Evolutionary conservation across 768 basidiomycete species (phyloP).

Genomic region (Solioccasus polychromus): DNA sequence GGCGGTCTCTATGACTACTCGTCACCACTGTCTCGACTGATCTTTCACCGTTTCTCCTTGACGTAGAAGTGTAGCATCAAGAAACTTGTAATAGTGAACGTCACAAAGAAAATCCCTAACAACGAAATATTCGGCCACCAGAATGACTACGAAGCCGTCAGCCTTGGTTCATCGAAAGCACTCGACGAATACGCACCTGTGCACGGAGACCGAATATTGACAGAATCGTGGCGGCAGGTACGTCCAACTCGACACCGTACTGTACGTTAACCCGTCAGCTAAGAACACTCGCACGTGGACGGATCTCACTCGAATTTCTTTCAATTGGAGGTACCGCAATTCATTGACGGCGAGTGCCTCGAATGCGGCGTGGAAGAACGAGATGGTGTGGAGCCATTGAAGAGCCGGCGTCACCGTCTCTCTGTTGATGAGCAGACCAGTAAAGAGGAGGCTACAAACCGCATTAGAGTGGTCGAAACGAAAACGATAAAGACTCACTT

Average conservation of each 20-base stretch:
- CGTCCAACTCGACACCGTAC: conserved; percentile 96
- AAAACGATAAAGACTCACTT: conserved; percentile 60
- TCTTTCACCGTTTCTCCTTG: conserved; percentile 56
- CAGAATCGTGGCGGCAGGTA: conserved; percentile 93
- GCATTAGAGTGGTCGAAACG: conserved; percentile 8
- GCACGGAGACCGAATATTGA: conserved; percentile 91
- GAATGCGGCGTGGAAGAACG: conserved; percentile 99
- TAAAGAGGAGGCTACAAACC: conserved; percentile 77
- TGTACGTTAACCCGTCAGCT: conserved; percentile 32
- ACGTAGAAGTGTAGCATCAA: conserved; percentile 84
- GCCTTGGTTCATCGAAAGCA: not conserved
- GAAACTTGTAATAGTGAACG: conserved; percentile 76
- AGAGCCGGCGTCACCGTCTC: conserved; percentile 72
- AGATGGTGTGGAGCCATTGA: conserved; percentile 85
- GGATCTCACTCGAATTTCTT: conserved; percentile 75
- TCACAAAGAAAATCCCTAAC: conserved; percentile 81
- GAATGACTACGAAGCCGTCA: conserved; percentile 61
- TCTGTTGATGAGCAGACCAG: conserved; percentile 92
- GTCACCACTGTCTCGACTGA: not conserved
- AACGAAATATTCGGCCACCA: conserved; percentile 97
- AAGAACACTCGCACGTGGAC: not conserved
- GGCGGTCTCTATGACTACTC: not conserved
- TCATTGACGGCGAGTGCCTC: conserved; percentile 99
- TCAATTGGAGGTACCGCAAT: conserved; percentile 87
- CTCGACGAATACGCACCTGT: conserved; percentile 48